Evolutionary conservation across 169 alveolate genomes (phyloP).

Genomic region (Plasmodium coatneyi): DNA sequence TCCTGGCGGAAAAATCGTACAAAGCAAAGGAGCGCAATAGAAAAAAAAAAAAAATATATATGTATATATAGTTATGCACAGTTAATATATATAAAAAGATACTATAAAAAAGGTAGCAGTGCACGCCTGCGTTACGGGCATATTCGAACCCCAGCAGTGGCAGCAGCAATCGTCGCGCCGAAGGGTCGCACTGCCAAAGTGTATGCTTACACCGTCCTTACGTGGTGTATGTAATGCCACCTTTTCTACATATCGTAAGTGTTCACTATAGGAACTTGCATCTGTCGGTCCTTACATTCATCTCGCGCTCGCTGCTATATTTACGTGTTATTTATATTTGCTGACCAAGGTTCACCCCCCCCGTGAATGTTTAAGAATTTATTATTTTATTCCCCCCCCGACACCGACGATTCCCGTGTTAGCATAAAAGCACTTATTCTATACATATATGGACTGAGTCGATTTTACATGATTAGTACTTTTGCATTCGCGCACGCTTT

Average conservation of each 20-base stretch:
- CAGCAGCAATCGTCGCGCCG: background rate
- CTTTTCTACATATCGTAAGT: background rate
- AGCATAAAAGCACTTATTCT: background rate
- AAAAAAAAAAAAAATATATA: too few species aligned
- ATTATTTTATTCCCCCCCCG: background rate
- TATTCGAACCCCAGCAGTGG: background rate
- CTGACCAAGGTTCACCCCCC: background rate
- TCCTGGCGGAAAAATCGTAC: background rate
- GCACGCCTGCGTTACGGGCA: background rate
- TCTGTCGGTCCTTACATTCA: background rate
- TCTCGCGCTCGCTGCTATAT: background rate
- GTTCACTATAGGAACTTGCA: background rate
- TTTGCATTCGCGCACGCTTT: background rate
- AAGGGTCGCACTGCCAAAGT: background rate
- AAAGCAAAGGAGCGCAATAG: background rate
- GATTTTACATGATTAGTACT: background rate
- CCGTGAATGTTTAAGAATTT: background rate
- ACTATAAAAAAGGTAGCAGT: background rate
- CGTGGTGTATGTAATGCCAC: background rate
- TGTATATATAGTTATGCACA: background rate
- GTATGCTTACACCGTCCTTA: background rate
- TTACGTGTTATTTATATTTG: background rate
- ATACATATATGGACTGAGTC: background rate
- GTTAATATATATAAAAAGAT: too few species aligned
- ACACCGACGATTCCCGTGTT: background rate